Conservation (phyloP, 2,329 filamentous ascomycete genomes). For the Diaporthe sp. region DNA sequence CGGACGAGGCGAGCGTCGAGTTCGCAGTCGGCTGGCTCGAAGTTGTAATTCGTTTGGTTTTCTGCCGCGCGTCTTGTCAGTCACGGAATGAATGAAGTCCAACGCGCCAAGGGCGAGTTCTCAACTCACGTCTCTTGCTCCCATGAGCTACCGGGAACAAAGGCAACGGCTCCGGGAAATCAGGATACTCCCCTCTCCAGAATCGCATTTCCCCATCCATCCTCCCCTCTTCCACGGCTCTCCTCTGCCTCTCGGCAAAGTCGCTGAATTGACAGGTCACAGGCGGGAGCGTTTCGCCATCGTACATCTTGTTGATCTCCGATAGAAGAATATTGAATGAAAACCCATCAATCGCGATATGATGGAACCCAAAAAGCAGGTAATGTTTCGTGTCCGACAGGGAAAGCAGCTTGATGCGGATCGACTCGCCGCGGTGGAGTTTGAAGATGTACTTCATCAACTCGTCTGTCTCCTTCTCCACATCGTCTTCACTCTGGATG, state of each 20-base stretch:
- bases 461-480: conserved; percentile 44
- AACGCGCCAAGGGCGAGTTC: background rate
- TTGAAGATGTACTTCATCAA: conserved; percentile 53
- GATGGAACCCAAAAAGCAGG: conserved; percentile 53
- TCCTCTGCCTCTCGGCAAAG: conserved; percentile 45
- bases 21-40: conserved; percentile 8
- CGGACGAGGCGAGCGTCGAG: conserved; percentile 20
- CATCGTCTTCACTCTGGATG: conserved; percentile 44
- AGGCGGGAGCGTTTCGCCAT: background rate
- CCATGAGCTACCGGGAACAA: conserved; percentile 27
- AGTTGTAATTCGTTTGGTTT: conserved; percentile 23
- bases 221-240: conserved; percentile 4
- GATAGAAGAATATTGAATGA: conserved; percentile 22
- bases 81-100: background rate
- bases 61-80: conserved; percentile 4
- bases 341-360: conserved; percentile 34
- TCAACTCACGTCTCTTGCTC: conserved; percentile 20
- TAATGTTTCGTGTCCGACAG: conserved; percentile 52
- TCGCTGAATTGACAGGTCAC: conserved; percentile 24
- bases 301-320: conserved; percentile 33
- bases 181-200: conserved; percentile 16
- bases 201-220: conserved; percentile 40
- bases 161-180: conserved; percentile 30
- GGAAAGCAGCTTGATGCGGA: conserved; percentile 54
- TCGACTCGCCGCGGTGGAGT: conserved; percentile 52